A percentile compares a stretch with the other conserved stretches of the same genome.
These are phyloP conservation scores for Blastocystis sp. DNA, from an alignment of 352 stramenopile species.

Conservation along the genomic window DNA sequence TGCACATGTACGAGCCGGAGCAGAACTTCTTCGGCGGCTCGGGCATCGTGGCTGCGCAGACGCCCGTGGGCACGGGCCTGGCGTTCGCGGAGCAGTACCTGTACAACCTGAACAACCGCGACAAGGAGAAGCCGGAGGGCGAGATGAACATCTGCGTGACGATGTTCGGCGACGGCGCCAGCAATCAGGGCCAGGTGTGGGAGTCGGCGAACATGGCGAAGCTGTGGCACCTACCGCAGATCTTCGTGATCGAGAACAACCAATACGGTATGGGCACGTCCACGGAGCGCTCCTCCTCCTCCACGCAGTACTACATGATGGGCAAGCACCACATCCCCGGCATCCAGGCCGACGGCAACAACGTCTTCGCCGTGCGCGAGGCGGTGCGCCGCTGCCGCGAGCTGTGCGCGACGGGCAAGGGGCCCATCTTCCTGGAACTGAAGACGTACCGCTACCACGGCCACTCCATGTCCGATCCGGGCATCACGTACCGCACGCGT, in stretches of 20 bases:
- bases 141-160: constrained; percentile 81
- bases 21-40: constrained; percentile 95
- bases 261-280: constrained; percentile 99
- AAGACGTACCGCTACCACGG: constrained; percentile 99
- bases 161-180: constrained; percentile 96
- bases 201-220: constrained; percentile 92
- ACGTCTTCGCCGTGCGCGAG: constrained; percentile 91
- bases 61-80: constrained; percentile 93
- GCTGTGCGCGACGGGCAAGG: constrained; percentile 89
- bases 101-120: constrained; percentile 79
- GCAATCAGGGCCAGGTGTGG: constrained; percentile 96
- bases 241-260: constrained; percentile 99
- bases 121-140: constrained; percentile 78
- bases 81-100: constrained; percentile 99
- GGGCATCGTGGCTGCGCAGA: constrained; percentile 95
- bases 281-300: constrained; percentile 89
- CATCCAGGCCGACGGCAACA: constrained; percentile 97
- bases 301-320: constrained; percentile 99
- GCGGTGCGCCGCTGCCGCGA: constrained; percentile 93
- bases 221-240: constrained; percentile 96
- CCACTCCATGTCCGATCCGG: constrained; percentile 99
- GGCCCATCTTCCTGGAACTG: constrained; percentile 98
- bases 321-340: constrained; percentile 97
- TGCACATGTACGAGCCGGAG: constrained; percentile 99
- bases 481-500: constrained; percentile 98